Conservation (phyloP, 495 filamentous ascomycete genomes). For the Tuber indicum region DNA sequence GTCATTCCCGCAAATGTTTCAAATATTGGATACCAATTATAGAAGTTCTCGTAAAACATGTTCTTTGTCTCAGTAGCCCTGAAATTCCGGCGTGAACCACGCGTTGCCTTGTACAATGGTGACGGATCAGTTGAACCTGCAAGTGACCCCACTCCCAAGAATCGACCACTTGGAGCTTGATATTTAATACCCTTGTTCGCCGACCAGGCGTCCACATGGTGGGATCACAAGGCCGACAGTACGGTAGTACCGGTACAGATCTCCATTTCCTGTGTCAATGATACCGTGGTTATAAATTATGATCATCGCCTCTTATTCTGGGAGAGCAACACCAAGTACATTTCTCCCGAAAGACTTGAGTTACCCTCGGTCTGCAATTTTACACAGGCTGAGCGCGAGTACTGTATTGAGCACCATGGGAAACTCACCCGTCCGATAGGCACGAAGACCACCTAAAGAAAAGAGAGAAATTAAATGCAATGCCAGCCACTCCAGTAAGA, state of each 20-base stretch:
- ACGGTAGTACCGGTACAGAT: too few relatives aligned
- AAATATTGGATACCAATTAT: neutral
- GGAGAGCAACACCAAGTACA: neutral
- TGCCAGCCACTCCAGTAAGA: too few relatives aligned
- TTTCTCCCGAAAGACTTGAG: neutral
- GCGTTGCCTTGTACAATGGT: neutral
- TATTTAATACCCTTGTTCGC: too few relatives aligned
- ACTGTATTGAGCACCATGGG: too few relatives aligned
- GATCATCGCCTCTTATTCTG: neutral
- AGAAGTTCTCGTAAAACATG: neutral
- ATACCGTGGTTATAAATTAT: neutral
- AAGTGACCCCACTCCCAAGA: neutral
- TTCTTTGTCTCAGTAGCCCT: neutral
- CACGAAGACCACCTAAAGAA: neutral
- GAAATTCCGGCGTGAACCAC: too few relatives aligned
- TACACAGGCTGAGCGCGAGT: neutral
- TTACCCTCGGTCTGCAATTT: neutral
- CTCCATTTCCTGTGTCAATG: accelerated
- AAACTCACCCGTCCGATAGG: neutral
- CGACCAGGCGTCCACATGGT: too few relatives aligned
- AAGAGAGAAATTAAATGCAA: too few relatives aligned
- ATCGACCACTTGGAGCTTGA: too few relatives aligned
- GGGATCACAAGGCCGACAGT: too few relatives aligned
- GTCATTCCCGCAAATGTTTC: neutral
- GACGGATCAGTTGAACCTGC: neutral